Conservation (phyloP, 2,329 filamentous ascomycete species). For the Dothideomycetes sp. region DNA sequence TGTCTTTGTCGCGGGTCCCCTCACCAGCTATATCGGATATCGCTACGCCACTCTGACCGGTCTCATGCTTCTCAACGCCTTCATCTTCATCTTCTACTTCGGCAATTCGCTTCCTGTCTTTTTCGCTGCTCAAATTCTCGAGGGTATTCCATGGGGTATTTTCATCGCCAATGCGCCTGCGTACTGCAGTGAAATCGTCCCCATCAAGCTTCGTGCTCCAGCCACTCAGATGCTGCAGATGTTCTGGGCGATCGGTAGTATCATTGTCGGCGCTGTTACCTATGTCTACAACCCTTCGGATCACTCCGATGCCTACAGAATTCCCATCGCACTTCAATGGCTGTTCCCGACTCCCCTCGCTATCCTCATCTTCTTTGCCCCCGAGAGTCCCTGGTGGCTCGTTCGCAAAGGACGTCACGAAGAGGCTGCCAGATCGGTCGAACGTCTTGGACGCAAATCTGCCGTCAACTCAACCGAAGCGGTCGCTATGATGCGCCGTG, state of each 20-base stretch:
- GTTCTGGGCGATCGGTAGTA: slow-evolving; percentile 55
- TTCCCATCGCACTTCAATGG: slow-evolving; percentile 50
- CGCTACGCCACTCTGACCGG: slow-evolving; percentile 49
- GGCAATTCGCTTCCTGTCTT: slow-evolving; percentile 38
- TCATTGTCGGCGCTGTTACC: slow-evolving; percentile 51
- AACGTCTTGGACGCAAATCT: slow-evolving; percentile 40
- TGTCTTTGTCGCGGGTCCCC: slow-evolving; percentile 50
- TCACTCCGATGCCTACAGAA: slow-evolving; percentile 44
- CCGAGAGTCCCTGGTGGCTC: slow-evolving; percentile 48
- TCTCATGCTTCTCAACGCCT: slow-evolving; percentile 49
- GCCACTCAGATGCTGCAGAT: slow-evolving; percentile 56
- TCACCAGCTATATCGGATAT: slow-evolving; percentile 51
- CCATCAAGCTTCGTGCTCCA: slow-evolving; percentile 48
- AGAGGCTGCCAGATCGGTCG: slow-evolving; percentile 38
- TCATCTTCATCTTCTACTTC: slow-evolving; percentile 54
- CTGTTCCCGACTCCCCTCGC: slow-evolving; percentile 49
- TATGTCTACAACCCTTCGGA: slow-evolving; percentile 44
- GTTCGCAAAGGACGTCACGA: slow-evolving; percentile 40
- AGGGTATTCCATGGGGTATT: slow-evolving; percentile 57
- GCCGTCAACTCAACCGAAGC: slow-evolving; percentile 45
- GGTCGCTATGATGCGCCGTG: slow-evolving; percentile 52
- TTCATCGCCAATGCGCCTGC: slow-evolving; percentile 58
- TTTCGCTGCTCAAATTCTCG: slow-evolving; percentile 48
- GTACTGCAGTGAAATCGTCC: slow-evolving; percentile 54
- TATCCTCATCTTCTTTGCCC: slow-evolving; percentile 43